A percentile compares a stretch with the other conserved stretches of the same genome.
Conservation (phyloP, 441 rosid genomes). For the Adansonia grandidieri region DNA sequence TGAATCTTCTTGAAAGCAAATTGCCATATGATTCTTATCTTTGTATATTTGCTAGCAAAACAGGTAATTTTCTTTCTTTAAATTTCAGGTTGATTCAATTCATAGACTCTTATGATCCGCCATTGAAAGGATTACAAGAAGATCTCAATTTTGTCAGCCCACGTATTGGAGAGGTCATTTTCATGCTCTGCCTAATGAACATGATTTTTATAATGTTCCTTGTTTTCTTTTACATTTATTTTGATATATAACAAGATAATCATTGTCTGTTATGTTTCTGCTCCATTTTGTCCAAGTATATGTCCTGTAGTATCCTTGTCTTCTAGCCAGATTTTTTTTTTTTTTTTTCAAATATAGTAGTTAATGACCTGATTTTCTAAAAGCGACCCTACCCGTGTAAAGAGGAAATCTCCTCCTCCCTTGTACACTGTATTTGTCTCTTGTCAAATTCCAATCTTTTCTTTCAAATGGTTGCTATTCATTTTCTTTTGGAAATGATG, state of each 20-base stretch:
- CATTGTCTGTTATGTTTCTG: slow-evolving; percentile 4
- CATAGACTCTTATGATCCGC: slow-evolving; percentile 97
- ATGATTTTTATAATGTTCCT: slow-evolving; percentile 1
- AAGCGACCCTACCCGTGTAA: not conserved
- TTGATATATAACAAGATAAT: not conserved
- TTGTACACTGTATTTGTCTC: not conserved
- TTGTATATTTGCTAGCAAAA: not conserved
- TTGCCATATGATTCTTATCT: not conserved
- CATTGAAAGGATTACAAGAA: slow-evolving; percentile 97
- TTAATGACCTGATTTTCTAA: not conserved
- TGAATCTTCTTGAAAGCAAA: not conserved
- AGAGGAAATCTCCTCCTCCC: not conserved
- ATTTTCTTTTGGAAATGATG: slow-evolving; percentile 8
- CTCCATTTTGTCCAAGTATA: not conserved
- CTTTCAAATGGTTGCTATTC: not conserved
- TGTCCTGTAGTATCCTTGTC: slow-evolving; percentile 5
- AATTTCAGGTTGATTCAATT: slow-evolving; percentile 87
- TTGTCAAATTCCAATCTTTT: not conserved
- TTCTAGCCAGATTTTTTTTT: not conserved
- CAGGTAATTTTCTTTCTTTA: slow-evolving; percentile 24
- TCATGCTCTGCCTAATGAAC: slow-evolving; percentile 28
- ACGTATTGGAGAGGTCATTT: slow-evolving; percentile 95
- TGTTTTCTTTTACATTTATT: not conserved
- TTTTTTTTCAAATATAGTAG: not conserved
- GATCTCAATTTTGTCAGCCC: slow-evolving; percentile 98